phyloP scores from a whole-genome alignment of 768 basidiomycete genomes.

The Kwoniella dejecticola region DNA sequence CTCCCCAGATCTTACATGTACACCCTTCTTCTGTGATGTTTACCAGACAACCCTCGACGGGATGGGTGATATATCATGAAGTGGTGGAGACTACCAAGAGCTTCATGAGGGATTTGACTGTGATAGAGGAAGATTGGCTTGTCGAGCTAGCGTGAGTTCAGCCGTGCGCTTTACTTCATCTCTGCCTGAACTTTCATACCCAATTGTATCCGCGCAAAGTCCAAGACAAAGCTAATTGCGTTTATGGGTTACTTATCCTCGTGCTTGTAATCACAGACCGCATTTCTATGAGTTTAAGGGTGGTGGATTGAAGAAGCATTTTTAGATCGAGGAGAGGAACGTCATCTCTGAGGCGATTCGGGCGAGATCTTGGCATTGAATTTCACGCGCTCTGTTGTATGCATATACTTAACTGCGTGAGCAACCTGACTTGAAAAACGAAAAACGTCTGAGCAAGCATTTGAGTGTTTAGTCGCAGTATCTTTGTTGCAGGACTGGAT shows the following conservation, averaged over 20 bases:
- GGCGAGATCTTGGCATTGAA: no score
- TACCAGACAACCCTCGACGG: slow-evolving; percentile 82
- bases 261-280: slow-evolving; percentile 28
- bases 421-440: no score
- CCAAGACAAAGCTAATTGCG: no score
- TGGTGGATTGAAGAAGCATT: slow-evolving; percentile 46
- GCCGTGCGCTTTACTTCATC: no score
- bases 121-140: slow-evolving; percentile 93
- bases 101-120: slow-evolving; percentile 89
- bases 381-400: slow-evolving; percentile 27
- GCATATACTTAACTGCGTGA: slow-evolving; percentile 4
- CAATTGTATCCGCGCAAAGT: no score
- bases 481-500: no score
- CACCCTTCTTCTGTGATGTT: slow-evolving; percentile 95
- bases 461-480: no score
- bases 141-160: slow-evolving; percentile 56
- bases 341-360: no score
- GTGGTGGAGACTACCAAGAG: slow-evolving; percentile 95
- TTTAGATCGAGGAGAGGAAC: slow-evolving; percentile 7
- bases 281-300: slow-evolving; percentile 52
- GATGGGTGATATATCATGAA: slow-evolving; percentile 94
- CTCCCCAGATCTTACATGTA: slow-evolving; percentile 81
- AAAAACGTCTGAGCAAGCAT: no score
- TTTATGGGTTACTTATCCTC: no score
- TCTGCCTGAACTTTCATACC: no score